Percentiles rank a stretch among this genome's conserved stretches.
These are phyloP conservation scores for Trametes polyzona DNA, from an alignment of 1,284 basidiomycete genomes.

Conservation along the genomic window DNA sequence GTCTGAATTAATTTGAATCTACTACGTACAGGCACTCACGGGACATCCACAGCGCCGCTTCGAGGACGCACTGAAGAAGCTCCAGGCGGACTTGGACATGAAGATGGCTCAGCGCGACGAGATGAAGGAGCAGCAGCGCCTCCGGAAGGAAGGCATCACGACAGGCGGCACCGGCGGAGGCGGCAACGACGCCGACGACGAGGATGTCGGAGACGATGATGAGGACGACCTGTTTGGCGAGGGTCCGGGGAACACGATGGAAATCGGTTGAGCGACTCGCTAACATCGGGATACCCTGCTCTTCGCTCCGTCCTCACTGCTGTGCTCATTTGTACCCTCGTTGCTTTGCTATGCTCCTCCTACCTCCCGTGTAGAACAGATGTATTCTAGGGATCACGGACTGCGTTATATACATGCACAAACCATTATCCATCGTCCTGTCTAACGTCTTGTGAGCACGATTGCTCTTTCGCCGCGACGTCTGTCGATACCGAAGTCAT, in stretches of 20 bases:
- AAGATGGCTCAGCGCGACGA: constrained; percentile 83
- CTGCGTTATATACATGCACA: too few species aligned
- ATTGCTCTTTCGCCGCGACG: too few species aligned
- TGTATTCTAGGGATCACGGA: constrained; percentile 9
- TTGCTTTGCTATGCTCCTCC: constrained; percentile 1
- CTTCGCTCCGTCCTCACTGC: too few species aligned
- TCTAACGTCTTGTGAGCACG: too few species aligned
- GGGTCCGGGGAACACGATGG: constrained; percentile 45
- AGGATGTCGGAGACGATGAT: constrained; percentile 41
- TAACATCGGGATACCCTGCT: too few species aligned
- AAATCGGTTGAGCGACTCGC: constrained; percentile 39
- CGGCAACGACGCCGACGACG: constrained; percentile 46
- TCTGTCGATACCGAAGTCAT: too few species aligned
- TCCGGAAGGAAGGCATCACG: constrained; percentile 64
- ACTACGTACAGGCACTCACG: too few species aligned
- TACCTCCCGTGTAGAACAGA: constrained; percentile 5
- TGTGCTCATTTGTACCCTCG: neutral
- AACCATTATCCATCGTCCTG: too few species aligned
- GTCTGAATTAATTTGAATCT: too few species aligned
- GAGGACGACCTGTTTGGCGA: constrained; percentile 69
- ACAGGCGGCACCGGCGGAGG: constrained; percentile 49
- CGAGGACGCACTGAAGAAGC: constrained; percentile 88
- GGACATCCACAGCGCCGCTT: constrained; percentile 75
- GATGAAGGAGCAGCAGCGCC: constrained; percentile 69
- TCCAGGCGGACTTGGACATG: constrained; percentile 85